Base-by-base conservation (phyloP, 2,329 filamentous ascomycete genomes). In the Didymella segeticola region DNA sequence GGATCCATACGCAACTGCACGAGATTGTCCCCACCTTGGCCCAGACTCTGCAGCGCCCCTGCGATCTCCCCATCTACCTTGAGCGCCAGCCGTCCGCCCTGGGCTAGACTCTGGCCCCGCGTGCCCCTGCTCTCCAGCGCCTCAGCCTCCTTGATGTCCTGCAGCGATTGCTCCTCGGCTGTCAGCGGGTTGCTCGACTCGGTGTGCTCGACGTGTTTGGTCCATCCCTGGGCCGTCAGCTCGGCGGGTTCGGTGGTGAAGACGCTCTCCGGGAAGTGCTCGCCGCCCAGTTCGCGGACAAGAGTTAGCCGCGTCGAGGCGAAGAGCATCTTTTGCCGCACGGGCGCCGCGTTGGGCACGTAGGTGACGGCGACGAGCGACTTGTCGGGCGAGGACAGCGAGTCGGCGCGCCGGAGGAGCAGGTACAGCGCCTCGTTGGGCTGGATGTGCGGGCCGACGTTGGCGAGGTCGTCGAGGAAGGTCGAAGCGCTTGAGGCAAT, bases 251-350 rank as follows among this genome's bases (percentile, higher is more conserved):
- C 84, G 1, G 89, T 93, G 10, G 83, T 85, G 70, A 93, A 91
- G 34, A 93, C 80, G 20, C 85, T 89, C 71, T 93, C 89, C 45
- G 87, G 80, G 75, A 95, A 93, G 66, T 91, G 83, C 72, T 95
- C 90, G 47, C 86, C 84, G 38, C 91, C 90, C 9, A 95, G 80
- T 75, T 93, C 89, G 34, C 90, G 84, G 43, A 88, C 83, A 1
- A 95, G 81, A 0, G 89, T 90, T 64, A 93, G 79, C 9, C 89
- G 84, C 23, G 90, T 93, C 20, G 86, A 85, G 5, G 90, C 90
- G 73, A 93, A 93, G 19, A 95, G 83, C 88, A 91, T 95, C 81
- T 95, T 95, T 72, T 91, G 88, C 31, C 90, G 86, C 51, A 95
- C 90, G 23, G 88, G 89, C 31, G 90, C 90, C 1, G 84, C 71